Evolutionary conservation across 2,329 filamentous ascomycete species (phyloP).

Genomic region (Aspergillus arachidicola): DNA sequence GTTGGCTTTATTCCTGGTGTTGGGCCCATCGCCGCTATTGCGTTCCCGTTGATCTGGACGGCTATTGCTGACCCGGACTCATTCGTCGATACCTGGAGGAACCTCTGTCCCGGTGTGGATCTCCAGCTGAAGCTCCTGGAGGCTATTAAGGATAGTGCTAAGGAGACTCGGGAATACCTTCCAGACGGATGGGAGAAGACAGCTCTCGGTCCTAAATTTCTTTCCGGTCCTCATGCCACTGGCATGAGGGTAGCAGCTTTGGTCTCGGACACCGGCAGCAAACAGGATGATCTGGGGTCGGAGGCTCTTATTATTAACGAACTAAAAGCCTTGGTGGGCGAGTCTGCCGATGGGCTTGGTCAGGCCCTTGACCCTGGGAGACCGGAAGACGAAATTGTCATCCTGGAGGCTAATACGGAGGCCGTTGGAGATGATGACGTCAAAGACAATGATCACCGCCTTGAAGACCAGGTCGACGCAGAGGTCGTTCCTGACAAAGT

Average conservation of each 20-base stretch:
- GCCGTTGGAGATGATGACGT: neutral
- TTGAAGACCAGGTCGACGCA: neutral
- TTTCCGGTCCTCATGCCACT: neutral
- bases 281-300: neutral
- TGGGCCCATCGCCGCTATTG: constrained; percentile 4
- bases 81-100: neutral
- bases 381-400: neutral
- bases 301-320: neutral
- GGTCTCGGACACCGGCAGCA: neutral
- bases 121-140: neutral
- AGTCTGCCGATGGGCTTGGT: neutral
- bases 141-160: constrained; percentile 1
- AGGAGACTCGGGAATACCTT: neutral
- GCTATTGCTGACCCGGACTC: neutral
- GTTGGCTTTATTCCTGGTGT: constrained; percentile 6
- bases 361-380: neutral
- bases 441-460: neutral
- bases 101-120: neutral
- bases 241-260: neutral
- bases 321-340: neutral
- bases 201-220: neutral
- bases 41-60: constrained; percentile 7
- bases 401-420: neutral
- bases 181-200: constrained; percentile 2
- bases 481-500: neutral